These are phyloP conservation scores for Saturnispora hagleri DNA, from an alignment of 805 yeast genomes.

Conservation along the genomic window DNA sequence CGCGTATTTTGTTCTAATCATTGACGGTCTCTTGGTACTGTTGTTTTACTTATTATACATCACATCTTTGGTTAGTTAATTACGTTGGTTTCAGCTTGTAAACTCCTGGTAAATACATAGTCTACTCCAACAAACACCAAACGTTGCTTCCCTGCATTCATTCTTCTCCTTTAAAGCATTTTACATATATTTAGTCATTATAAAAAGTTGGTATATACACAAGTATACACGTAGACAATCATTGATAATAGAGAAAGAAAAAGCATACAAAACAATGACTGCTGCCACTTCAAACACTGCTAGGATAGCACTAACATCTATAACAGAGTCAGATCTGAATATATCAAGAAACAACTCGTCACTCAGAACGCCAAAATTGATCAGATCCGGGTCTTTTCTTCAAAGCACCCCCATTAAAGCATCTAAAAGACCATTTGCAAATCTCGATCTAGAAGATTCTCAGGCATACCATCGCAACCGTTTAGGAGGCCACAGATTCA, in stretches of 20 bases:
- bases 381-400: slow-evolving; percentile 1
- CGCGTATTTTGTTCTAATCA: slow-evolving; percentile 3
- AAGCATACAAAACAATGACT: neutral
- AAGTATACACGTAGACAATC: neutral
- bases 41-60: neutral
- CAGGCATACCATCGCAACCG: neutral
- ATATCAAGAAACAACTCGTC: slow-evolving; percentile 12
- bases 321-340: slow-evolving; percentile 17
- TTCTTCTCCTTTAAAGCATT: neutral
- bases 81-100: neutral
- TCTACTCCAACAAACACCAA: neutral
- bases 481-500: neutral
- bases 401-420: slow-evolving; percentile 6
- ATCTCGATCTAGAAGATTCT: neutral
- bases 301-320: slow-evolving; percentile 18
- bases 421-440: neutral
- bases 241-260: no score
- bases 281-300: slow-evolving; percentile 9
- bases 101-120: neutral
- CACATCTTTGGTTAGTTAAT: neutral
- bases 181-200: neutral
- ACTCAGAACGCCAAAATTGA: neutral
- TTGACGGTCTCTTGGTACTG: neutral
- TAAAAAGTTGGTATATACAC: neutral
- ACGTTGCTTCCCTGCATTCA: neutral